phyloP scores from a whole-genome alignment of 257 asterid species.

The Petunia secreta region DNA sequence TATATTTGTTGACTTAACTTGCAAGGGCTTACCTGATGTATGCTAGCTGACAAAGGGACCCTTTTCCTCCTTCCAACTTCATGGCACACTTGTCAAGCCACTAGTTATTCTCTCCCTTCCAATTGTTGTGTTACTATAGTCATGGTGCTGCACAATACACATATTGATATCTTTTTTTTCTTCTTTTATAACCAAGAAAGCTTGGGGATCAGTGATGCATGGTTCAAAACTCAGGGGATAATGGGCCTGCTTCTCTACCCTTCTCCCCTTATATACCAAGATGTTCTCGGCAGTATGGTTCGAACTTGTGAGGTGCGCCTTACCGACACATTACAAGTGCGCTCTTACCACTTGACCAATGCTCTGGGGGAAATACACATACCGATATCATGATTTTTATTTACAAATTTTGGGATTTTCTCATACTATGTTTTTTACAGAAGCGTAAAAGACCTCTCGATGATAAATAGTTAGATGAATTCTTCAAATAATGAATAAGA shows the following conservation, averaged over 20 bases:
- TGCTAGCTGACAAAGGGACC: slow-evolving; percentile 1
- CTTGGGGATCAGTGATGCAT: too few relatives aligned
- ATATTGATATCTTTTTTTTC: too few relatives aligned
- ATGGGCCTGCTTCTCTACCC: too few relatives aligned
- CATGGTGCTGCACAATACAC: not conserved
- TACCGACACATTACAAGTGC: too few relatives aligned
- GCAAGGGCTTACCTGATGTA: slow-evolving; percentile 3
- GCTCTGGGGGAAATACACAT: not conserved
- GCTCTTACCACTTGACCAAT: too few relatives aligned
- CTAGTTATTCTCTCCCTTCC: not conserved
- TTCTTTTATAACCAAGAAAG: too few relatives aligned
- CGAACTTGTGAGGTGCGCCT: too few relatives aligned
- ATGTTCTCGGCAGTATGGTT: too few relatives aligned
- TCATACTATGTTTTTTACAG: not conserved
- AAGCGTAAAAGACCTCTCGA: not conserved
- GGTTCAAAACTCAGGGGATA: too few relatives aligned
- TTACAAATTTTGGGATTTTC: not conserved
- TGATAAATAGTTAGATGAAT: not conserved
- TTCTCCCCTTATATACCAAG: too few relatives aligned
- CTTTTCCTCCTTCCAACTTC: slow-evolving; percentile 20
- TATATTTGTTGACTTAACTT: slow-evolving; percentile 6
- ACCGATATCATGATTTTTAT: not conserved
- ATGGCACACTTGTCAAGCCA: not conserved
- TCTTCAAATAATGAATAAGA: slow-evolving; percentile 9
- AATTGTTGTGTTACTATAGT: not conserved